A percentile compares a stretch with the other conserved stretches of the same genome.
Conservation (phyloP, 148 eudicot genomes). For the Chenopodium album region DNA sequence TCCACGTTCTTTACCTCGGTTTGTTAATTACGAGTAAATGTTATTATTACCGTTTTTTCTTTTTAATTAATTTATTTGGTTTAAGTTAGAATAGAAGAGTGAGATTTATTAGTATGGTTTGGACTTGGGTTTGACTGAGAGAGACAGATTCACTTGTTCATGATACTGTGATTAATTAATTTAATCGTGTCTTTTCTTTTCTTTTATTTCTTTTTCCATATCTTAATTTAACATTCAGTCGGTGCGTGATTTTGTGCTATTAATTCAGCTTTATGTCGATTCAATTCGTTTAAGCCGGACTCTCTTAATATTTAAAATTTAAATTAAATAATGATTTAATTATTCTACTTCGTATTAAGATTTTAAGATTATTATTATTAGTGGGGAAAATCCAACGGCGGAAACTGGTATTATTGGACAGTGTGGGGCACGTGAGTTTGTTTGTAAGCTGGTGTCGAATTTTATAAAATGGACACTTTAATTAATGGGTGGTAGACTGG, state of each 20-base stretch:
- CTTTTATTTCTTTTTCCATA: background rate
- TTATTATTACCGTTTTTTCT: background rate
- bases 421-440: background rate
- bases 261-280: too few species aligned
- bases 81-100: background rate
- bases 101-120: slow-evolving; percentile 21
- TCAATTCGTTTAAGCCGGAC: too few species aligned
- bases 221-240: too few species aligned
- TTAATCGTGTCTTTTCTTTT: background rate
- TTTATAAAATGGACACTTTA: background rate
- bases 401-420: background rate
- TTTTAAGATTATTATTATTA: background rate
- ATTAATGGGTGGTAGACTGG: background rate
- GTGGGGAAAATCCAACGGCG: slow-evolving; percentile 12
- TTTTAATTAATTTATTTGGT: background rate
- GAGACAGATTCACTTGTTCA: slow-evolving; percentile 11
- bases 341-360: background rate
- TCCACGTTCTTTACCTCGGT: background rate
- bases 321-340: background rate
- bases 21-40: slow-evolving; percentile 13
- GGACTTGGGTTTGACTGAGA: slow-evolving; percentile 17
- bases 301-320: too few species aligned
- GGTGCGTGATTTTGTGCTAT: too few species aligned
- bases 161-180: slow-evolving; percentile 25
- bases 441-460: background rate